Conservation (phyloP, 805 yeast genomes). For the Lachancea lanzarotensis region DNA sequence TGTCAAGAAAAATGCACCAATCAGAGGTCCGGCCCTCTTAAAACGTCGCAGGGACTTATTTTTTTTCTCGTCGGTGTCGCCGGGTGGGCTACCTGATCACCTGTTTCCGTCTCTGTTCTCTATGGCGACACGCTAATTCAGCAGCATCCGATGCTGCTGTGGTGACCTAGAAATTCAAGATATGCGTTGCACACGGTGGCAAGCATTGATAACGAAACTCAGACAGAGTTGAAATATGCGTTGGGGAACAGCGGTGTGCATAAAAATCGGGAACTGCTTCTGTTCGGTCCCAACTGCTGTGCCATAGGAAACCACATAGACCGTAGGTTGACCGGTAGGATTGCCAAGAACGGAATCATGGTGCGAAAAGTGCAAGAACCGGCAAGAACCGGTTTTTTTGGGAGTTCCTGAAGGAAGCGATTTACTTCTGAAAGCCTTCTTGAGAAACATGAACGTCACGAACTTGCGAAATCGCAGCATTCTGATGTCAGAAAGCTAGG, state of each 20-base stretch:
- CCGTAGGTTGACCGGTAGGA: too few species aligned
- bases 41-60: not conserved
- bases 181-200: not conserved
- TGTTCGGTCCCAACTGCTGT: too few species aligned
- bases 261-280: not conserved
- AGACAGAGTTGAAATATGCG: too few species aligned
- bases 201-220: not conserved
- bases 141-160: not conserved
- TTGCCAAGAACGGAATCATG: not conserved
- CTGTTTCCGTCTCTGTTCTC: too few species aligned
- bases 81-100: not conserved
- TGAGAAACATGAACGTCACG: too few species aligned
- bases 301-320: too few species aligned
- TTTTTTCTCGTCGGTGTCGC: not conserved
- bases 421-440: too few species aligned
- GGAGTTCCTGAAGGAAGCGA: too few species aligned
- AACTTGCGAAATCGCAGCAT: too few species aligned
- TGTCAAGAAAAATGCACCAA: not conserved
- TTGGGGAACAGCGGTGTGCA: not conserved
- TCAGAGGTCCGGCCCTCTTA: not conserved
- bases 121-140: too few species aligned
- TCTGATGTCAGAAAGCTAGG: too few species aligned
- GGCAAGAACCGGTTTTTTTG: too few species aligned
- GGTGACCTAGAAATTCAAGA: not conserved
- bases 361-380: not conserved